A percentile compares a stretch with the other conserved stretches of the same genome.
Conservation (phyloP, 2,329 filamentous ascomycete species). For the Talaromyces sp. region DNA sequence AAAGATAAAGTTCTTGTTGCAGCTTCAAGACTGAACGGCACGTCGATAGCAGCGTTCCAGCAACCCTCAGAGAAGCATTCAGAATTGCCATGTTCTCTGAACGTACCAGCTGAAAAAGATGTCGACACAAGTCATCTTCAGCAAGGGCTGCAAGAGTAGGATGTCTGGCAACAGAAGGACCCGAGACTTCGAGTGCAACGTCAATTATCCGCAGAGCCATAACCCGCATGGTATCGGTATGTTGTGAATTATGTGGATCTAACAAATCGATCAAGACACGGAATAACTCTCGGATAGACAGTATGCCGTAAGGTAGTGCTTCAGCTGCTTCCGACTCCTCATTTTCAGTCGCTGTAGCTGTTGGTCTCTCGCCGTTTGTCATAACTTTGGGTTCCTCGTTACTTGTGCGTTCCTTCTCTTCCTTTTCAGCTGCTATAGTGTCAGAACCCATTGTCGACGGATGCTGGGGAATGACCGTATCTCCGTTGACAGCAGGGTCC, state of each 20-base stretch:
- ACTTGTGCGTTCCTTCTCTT: conserved; percentile 32
- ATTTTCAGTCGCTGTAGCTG: conserved; percentile 36
- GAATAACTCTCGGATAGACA: conserved; percentile 91
- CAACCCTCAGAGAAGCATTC: conserved; percentile 87
- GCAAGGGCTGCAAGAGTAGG: conserved; percentile 82
- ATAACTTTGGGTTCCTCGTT: conserved; percentile 35
- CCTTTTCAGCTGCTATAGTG: conserved; percentile 26
- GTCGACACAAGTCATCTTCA: conserved; percentile 87
- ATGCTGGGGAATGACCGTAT: conserved; percentile 56
- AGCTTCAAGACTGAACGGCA: conserved; percentile 88
- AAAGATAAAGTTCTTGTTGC: conserved; percentile 93
- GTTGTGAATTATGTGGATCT: conserved; percentile 86
- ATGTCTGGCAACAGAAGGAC: conserved; percentile 89
- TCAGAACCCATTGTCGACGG: conserved; percentile 41
- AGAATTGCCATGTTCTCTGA: conserved; percentile 96
- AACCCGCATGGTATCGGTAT: conserved; percentile 92
- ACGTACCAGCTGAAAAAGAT: conserved; percentile 91
- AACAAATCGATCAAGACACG: conserved; percentile 89
- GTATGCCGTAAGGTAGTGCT: conserved; percentile 85
- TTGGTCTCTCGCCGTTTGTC: conserved; percentile 32
- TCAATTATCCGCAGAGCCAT: conserved; percentile 98
- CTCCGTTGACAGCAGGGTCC: conserved; percentile 69
- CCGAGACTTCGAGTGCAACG: conserved; percentile 92
- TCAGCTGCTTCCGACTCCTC: conserved; percentile 48
- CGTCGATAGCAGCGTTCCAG: conserved; percentile 84